These are phyloP conservation scores for Auxenochlorella pyrenoidosa DNA, from an alignment of 139 green algal species.

Conservation along the genomic window DNA sequence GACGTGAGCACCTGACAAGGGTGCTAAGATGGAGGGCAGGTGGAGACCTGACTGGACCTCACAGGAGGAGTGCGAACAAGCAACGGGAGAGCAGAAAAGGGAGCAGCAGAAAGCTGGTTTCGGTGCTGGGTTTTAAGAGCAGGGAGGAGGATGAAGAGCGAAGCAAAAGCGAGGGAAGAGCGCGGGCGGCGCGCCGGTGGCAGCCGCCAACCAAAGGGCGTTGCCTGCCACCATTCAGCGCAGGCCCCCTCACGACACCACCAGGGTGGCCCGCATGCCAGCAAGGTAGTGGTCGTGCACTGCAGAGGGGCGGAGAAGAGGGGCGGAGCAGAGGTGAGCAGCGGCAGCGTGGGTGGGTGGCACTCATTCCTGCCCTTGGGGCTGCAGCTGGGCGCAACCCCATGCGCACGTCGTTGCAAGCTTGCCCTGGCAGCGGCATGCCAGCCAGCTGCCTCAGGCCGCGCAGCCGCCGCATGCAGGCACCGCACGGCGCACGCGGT, in stretches of 20 bases:
- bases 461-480: too few relatives aligned
- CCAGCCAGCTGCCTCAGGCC: too few relatives aligned
- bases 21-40: too few relatives aligned
- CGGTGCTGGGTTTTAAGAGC: not conserved
- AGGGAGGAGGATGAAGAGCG: not conserved
- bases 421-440: too few relatives aligned
- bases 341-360: not conserved
- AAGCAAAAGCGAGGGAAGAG: not conserved
- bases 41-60: not conserved
- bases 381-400: too few relatives aligned
- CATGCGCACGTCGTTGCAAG: too few relatives aligned
- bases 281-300: constrained; percentile 49
- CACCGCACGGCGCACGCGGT: too few relatives aligned
- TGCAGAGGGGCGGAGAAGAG: not conserved
- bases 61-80: not conserved
- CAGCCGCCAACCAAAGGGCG: not conserved
- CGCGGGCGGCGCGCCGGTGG: not conserved
- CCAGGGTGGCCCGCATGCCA: constrained; percentile 43
- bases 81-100: not conserved
- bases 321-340: not conserved
- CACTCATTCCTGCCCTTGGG: too few relatives aligned
- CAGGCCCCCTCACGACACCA: not conserved
- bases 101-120: not conserved
- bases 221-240: not conserved
- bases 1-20: too few relatives aligned